Percentiles rank a stretch among this genome's conserved stretches.
phyloP scores from a whole-genome alignment of 495 filamentous ascomycete genomes.

The Annulohypoxylon nitens region DNA sequence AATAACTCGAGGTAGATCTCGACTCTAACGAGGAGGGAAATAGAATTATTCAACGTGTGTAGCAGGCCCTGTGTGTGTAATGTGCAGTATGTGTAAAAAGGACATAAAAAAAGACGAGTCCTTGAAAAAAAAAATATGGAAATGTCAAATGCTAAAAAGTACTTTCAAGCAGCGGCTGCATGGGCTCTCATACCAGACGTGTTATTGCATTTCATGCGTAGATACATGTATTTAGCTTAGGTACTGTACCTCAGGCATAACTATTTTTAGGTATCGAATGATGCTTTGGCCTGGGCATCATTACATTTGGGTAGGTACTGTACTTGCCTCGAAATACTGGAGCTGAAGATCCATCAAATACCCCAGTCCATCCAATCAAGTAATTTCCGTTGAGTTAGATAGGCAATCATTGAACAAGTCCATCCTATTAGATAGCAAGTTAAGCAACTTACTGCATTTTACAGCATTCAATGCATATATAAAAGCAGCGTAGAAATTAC shows the following conservation, averaged over 20 bases:
- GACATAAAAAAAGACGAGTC: slow-evolving; percentile 29
- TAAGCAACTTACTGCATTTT: slow-evolving; percentile 5
- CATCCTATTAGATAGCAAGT: slow-evolving; percentile 12
- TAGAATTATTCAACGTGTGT: slow-evolving; percentile 33
- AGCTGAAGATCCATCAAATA: slow-evolving; percentile 13
- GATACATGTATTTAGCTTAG: slow-evolving; percentile 1
- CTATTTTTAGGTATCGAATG: slow-evolving; percentile 11
- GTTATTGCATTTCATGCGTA: slow-evolving; percentile 45
- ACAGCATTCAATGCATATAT: slow-evolving; percentile 11
- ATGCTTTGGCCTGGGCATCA: slow-evolving; percentile 10
- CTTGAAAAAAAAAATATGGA: slow-evolving; percentile 46
- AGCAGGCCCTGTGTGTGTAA: slow-evolving; percentile 21
- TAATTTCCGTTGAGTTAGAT: slow-evolving; percentile 27
- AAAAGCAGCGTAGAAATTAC: slow-evolving; percentile 1
- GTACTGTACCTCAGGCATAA: slow-evolving; percentile 17
- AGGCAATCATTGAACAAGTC: slow-evolving; percentile 20
- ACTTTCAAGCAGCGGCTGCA: slow-evolving; percentile 9
- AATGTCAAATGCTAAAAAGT: slow-evolving; percentile 40
- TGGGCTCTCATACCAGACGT: slow-evolving; percentile 31
- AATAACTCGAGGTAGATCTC: slow-evolving; percentile 9
- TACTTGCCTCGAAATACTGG: slow-evolving; percentile 3
- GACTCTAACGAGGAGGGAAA: slow-evolving; percentile 25
- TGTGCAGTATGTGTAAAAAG: slow-evolving; percentile 38
- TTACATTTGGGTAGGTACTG: slow-evolving; percentile 17
- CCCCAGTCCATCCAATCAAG: slow-evolving; percentile 32